A percentile compares a stretch with the other conserved stretches of the same genome.
phyloP scores from a whole-genome alignment of 208 protist species.

The Leishmania martiniquensis region DNA sequence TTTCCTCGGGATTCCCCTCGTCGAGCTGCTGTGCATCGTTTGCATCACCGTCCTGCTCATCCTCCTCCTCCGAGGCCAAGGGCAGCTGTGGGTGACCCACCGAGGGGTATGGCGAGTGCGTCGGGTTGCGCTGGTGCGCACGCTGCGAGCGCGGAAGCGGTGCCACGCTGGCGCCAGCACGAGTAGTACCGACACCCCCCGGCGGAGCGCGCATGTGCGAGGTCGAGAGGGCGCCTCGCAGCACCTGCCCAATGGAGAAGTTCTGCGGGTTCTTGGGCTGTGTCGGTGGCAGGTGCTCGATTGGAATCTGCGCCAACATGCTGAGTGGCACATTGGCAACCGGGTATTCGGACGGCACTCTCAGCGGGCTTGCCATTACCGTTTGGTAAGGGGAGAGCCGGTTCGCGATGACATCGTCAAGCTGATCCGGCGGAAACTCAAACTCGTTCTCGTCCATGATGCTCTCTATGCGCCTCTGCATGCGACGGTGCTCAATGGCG shows the following conservation, averaged over 20 bases:
- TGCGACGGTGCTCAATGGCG: background rate
- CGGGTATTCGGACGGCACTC: background rate
- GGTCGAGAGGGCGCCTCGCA: slow-evolving; percentile 44
- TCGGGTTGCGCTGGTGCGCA: background rate
- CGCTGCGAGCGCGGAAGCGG: slow-evolving; percentile 12
- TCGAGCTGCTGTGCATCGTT: slow-evolving; percentile 2
- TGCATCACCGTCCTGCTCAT: slow-evolving; percentile 7
- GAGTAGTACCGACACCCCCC: background rate
- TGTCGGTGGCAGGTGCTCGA: slow-evolving; percentile 83
- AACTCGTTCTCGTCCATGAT: slow-evolving; percentile 69
- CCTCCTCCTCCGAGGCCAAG: slow-evolving; percentile 8
- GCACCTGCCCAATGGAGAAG: slow-evolving; percentile 63
- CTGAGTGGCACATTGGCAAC: slow-evolving; percentile 41
- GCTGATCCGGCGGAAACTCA: slow-evolving; percentile 78
- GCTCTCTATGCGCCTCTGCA: background rate
- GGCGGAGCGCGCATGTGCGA: slow-evolving; percentile 11
- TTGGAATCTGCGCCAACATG: slow-evolving; percentile 55
- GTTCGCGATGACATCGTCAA: slow-evolving; percentile 36
- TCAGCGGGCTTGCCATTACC: slow-evolving; percentile 4
- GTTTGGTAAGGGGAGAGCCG: slow-evolving; percentile 14
- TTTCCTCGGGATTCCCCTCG: background rate
- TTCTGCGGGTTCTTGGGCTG: slow-evolving; percentile 39
- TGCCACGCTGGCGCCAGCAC: background rate
- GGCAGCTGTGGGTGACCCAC: background rate
- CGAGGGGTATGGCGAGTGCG: slow-evolving; percentile 14